Conservation (phyloP, 2,329 filamentous ascomycete genomes). For the Sarocladium kiliense region DNA sequence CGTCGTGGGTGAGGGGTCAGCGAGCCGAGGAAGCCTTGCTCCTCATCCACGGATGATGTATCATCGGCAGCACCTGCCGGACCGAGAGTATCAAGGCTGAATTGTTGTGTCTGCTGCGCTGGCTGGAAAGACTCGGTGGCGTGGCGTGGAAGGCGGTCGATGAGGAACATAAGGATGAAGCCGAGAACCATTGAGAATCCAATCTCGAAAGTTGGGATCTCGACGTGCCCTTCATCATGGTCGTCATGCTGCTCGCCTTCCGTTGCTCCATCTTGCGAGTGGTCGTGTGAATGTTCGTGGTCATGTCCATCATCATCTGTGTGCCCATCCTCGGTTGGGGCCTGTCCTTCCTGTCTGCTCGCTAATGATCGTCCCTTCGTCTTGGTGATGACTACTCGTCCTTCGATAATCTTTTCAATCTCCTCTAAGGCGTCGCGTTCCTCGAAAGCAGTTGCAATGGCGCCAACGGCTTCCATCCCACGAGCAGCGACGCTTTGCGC, state of each 20-base stretch:
- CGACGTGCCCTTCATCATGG: constrained; percentile 27
- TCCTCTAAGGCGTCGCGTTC: background rate
- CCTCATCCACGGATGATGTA: constrained; percentile 44
- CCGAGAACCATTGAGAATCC: constrained; percentile 82
- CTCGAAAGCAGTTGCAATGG: background rate
- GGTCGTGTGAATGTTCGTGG: constrained; percentile 22
- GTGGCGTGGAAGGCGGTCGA: constrained; percentile 79
- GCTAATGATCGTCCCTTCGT: background rate
- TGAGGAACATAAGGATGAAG: constrained; percentile 94
- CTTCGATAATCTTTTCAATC: background rate
- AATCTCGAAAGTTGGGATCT: constrained; percentile 68
- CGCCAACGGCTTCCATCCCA: constrained; percentile 13
- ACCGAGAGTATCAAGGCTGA: constrained; percentile 75
- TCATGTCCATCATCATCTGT: constrained; percentile 14
- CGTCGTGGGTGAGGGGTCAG: constrained; percentile 53
- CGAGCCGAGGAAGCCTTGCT: constrained; percentile 55
- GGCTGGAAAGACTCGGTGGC: constrained; percentile 60
- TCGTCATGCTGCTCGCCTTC: constrained; percentile 27
- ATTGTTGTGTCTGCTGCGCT: constrained; percentile 69
- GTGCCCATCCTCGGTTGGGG: constrained; percentile 3
- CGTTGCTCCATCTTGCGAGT: constrained; percentile 10
- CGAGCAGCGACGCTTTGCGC: constrained; percentile 19
- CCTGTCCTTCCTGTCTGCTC: constrained; percentile 2
- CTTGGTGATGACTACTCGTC: background rate
- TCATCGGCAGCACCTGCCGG: constrained; percentile 33